Conservation (phyloP, 106 monocot genomes). For the Iris macrosiphon region DNA sequence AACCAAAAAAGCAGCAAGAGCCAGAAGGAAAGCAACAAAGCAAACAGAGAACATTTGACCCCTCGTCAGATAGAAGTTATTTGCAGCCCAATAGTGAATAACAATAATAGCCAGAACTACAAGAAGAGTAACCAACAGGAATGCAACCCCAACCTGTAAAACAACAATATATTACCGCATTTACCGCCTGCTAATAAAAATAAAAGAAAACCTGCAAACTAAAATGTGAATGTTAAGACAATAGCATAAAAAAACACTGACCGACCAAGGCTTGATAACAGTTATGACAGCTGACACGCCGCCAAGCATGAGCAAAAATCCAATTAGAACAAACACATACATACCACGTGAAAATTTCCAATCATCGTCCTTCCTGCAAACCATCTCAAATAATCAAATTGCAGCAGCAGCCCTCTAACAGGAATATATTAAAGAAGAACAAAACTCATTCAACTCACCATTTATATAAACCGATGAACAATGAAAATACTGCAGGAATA, state of each 20-base stretch:
- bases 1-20: constrained; percentile 87
- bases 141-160: constrained; percentile 82
- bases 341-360: constrained; percentile 88
- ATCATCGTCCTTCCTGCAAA: constrained; percentile 96
- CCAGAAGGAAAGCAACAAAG: constrained; percentile 78
- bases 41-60: constrained; percentile 82
- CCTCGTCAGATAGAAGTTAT: constrained; percentile 93
- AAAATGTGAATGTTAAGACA: not conserved
- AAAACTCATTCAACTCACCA: constrained; percentile 43
- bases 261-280: constrained; percentile 90
- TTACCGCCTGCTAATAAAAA: not conserved
- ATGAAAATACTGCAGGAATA: constrained; percentile 60
- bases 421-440: not conserved
- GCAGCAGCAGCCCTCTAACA: not conserved
- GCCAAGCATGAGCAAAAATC: constrained; percentile 73
- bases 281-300: constrained; percentile 69
- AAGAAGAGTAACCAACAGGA: constrained; percentile 76
- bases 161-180: constrained; percentile 11
- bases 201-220: no score
- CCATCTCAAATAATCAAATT: constrained; percentile 3
- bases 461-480: constrained; percentile 84
- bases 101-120: constrained; percentile 80
- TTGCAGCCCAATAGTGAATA: constrained; percentile 86
- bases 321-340: constrained; percentile 80
- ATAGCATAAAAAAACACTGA: constrained; percentile 25